A percentile compares a stretch with the other conserved stretches of the same genome.
Conservation (phyloP, 164 flowering plant genomes). For the grape (Vitis vinifera) region DNA sequence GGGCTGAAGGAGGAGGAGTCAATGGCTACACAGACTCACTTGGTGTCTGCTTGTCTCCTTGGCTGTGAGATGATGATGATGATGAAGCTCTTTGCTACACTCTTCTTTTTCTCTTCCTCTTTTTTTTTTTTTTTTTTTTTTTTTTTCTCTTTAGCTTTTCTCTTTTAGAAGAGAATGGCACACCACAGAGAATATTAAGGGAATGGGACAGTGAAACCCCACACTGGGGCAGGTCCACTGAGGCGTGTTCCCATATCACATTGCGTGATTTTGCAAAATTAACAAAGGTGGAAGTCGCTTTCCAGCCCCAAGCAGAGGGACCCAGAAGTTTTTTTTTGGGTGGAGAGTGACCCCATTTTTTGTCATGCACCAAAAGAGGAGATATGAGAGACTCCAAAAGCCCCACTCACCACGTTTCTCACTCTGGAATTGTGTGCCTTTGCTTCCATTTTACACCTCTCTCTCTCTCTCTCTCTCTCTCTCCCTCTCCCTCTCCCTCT, state of each 20-base stretch:
- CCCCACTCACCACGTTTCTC: conserved; percentile 26
- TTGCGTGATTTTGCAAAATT: conserved; percentile 46
- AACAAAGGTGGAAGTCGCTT: conserved; percentile 33
- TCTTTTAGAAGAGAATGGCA: conserved; percentile 4
- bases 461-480: conserved; percentile 24
- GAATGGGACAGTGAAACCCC: conserved; percentile 6
- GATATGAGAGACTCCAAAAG: not conserved
- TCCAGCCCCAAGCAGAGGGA: conserved; percentile 24
- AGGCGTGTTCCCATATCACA: conserved; percentile 19
- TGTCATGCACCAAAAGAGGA: conserved; percentile 39
- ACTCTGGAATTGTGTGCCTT: conserved; percentile 27
- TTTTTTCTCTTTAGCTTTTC: not conserved
- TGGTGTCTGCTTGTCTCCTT: conserved; percentile 51
- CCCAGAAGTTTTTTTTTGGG: conserved; percentile 11
- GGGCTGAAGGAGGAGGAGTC: conserved; percentile 23
- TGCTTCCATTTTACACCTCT: conserved; percentile 45
- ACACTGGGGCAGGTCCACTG: conserved; percentile 26
- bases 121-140: not conserved
- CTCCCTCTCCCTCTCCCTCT: not conserved
- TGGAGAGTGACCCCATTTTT: conserved; percentile 25
- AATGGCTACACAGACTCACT: conserved; percentile 44
- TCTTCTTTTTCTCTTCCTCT: not conserved
- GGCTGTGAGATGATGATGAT: conserved; percentile 1
- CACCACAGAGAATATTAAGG: conserved; percentile 3
- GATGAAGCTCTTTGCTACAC: conserved; percentile 12